Conservation (phyloP, 306 rosid species). For the Comarum palustre region DNA sequence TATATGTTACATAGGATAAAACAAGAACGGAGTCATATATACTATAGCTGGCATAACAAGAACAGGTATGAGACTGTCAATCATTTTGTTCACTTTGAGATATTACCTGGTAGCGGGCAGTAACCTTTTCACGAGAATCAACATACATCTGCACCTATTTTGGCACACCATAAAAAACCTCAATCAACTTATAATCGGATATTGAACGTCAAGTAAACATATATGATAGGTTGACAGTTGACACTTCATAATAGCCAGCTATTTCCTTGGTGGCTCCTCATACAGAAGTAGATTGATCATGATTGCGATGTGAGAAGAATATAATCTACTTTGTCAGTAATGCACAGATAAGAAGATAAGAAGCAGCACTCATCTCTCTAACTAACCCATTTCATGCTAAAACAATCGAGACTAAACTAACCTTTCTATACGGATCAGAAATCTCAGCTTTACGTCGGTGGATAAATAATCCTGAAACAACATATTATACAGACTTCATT, state of each 20-base stretch:
- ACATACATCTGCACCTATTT: slow-evolving; percentile 81
- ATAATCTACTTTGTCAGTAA: background rate
- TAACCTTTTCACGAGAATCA: slow-evolving; percentile 81
- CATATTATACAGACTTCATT: slow-evolving; percentile 15
- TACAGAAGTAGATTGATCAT: background rate
- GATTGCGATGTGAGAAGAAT: background rate
- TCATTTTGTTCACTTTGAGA: slow-evolving; percentile 22
- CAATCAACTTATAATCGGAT: slow-evolving; percentile 1
- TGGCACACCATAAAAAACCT: slow-evolving; percentile 11
- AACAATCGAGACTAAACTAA: slow-evolving; percentile 33
- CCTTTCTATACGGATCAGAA: slow-evolving; percentile 59
- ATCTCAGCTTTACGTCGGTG: slow-evolving; percentile 81
- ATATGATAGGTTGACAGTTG: background rate
- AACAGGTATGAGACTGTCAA: slow-evolving; percentile 4
- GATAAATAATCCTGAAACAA: slow-evolving; percentile 79
- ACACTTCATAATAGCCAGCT: background rate
- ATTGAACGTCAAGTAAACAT: background rate
- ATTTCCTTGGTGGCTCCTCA: background rate
- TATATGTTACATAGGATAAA: slow-evolving; percentile 14
- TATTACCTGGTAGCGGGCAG: slow-evolving; percentile 90
- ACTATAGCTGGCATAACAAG: background rate
- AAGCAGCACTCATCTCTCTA: background rate
- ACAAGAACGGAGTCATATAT: slow-evolving; percentile 21
- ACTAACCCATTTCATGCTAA: slow-evolving; percentile 20
- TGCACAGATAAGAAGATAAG: background rate